Base-by-base conservation (phyloP, 1,284 basidiomycete genomes). In the Rhodotorula sp. region DNA sequence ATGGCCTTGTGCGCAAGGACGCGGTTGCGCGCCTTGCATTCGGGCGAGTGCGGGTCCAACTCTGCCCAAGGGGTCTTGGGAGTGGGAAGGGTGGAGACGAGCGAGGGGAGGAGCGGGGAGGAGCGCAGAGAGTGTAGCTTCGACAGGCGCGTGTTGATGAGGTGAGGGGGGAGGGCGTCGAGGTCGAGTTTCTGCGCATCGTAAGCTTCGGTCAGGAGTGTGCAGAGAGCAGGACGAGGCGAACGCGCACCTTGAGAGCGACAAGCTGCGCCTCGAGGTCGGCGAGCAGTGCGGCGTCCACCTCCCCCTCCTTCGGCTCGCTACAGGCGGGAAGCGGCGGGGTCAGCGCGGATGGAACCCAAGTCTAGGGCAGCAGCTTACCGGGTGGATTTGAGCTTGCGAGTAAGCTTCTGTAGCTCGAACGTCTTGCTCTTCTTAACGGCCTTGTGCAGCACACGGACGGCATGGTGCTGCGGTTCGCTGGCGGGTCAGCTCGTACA, bases 371-470 rank as follows among this genome's bases (percentile, higher is more conserved):
- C n/a, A n/a, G n/a, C n/a, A 29, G 80, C 82, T 70, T 72, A 90
- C 90, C 88, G 84, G 34, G 89, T 80, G 61, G 85, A 85, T 82
- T 91, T 94, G 69, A 95, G 83, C 82, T 88, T 90, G 84, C 94
- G 94, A 65, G 95, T 87, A 25, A 90, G 82, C 79, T 90, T 91
- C 81, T 91, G 91, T 0, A 88, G 86, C 82, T 97, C 94, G 75
- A 92, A 92, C 0, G 87, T 84, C 81, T 89, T 91, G 15, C 89
- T 88, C 80, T 90, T 92, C 83, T 93, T 97, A 61, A 88, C 86
- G 9, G 88, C 87, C 77, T 89, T 89, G 68, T 84, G 84, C 29
- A 90, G 84, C 74, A 90, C 87, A 79, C 86, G 88, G 64, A 89
- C 78, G 73, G 86, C 85, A 77, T 91, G 90, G 79, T 90, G 87